These are phyloP conservation scores for Davidsoniella eucalypti DNA, from an alignment of 2,329 filamentous ascomycete genomes.

Conservation along the genomic window DNA sequence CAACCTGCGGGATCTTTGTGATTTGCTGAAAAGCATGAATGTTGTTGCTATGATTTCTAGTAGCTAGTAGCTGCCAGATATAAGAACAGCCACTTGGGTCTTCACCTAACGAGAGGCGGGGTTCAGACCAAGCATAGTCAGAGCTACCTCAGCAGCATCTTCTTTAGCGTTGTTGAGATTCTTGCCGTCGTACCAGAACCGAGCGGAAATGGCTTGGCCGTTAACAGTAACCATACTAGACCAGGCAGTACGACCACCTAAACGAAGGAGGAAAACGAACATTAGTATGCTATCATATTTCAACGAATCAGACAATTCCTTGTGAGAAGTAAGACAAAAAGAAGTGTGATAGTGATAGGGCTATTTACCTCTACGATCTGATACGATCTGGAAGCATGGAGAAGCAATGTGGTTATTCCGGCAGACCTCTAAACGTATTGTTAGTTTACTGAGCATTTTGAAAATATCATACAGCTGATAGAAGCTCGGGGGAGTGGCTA, in stretches of 20 bases:
- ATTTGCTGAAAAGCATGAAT: no score
- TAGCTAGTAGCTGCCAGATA: background rate
- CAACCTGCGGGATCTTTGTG: background rate
- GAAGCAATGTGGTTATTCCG: constrained; percentile 32
- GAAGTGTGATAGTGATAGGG: constrained; percentile 13
- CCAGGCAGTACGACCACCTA: constrained; percentile 84
- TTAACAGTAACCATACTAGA: constrained; percentile 63
- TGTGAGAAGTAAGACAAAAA: background rate
- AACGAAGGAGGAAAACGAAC: constrained; percentile 1
- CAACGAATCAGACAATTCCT: background rate
- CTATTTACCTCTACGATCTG: constrained; percentile 53
- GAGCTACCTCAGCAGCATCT: constrained; percentile 74
- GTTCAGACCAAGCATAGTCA: constrained; percentile 32
- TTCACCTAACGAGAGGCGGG: background rate
- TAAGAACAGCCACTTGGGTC: background rate
- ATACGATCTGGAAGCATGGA: constrained; percentile 54
- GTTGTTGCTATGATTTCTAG: background rate
- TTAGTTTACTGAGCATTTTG: background rate
- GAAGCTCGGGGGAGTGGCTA: background rate
- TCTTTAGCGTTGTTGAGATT: constrained; percentile 78
- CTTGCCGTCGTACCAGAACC: constrained; percentile 84
- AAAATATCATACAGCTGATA: background rate
- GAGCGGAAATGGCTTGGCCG: constrained; percentile 48
- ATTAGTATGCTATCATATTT: background rate
- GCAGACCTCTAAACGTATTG: constrained; percentile 34